Evolutionary conservation across 805 yeast species (phyloP).

Genomic region (Yamadazyma laniorum): DNA sequence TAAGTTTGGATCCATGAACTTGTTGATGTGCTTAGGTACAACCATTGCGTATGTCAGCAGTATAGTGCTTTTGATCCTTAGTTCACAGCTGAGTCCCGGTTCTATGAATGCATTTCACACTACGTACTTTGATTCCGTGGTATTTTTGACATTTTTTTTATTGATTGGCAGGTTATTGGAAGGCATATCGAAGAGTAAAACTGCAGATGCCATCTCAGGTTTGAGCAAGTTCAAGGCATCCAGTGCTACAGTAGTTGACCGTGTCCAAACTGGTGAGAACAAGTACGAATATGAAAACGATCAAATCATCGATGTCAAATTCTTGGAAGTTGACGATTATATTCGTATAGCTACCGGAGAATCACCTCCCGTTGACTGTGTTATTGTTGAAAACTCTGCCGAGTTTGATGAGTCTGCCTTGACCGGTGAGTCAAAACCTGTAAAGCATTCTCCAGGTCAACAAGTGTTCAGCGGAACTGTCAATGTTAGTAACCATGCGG

Average conservation of each 20-base stretch:
- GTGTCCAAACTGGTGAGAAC: conserved; percentile 18
- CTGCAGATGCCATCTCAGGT: conserved; percentile 61
- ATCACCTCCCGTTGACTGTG: conserved; percentile 60
- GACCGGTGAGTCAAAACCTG: conserved; percentile 63
- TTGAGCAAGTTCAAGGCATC: conserved; percentile 52
- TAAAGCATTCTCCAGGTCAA: conserved; percentile 56
- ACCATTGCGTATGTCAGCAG: conserved; percentile 70
- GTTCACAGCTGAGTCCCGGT: conserved; percentile 32
- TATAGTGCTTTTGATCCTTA: conserved; percentile 51
- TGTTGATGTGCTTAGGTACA: conserved; percentile 72
- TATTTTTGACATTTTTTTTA: conserved; percentile 68
- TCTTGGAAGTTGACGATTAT: conserved; percentile 51
- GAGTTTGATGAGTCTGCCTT: conserved; percentile 62
- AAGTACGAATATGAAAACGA: conserved; percentile 20
- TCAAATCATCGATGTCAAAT: conserved; percentile 36
- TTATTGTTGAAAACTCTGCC: conserved; percentile 45
- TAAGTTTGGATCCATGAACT: conserved; percentile 75
- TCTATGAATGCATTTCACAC: conserved; percentile 49
- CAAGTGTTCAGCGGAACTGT: conserved; percentile 73
- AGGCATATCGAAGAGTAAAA: conserved; percentile 61
- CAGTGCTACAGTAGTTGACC: conserved; percentile 42
- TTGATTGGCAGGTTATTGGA: conserved; percentile 70
- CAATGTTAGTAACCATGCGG: conserved; percentile 55
- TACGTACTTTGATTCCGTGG: conserved; percentile 77
- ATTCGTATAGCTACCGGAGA: conserved; percentile 53